Conservation (phyloP, 106 monocot genomes). For the Cymbidium sinense region DNA sequence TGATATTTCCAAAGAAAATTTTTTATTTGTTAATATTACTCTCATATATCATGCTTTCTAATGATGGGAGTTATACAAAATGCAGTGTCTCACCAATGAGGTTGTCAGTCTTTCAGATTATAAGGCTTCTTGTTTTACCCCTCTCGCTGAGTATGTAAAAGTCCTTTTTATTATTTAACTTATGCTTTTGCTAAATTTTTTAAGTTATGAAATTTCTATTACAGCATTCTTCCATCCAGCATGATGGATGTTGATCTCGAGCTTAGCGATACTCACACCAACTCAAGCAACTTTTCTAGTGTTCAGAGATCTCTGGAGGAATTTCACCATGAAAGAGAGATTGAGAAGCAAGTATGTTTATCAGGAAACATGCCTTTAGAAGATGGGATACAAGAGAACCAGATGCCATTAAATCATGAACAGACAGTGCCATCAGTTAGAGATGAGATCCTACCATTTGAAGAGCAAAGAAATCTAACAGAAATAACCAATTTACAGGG, state of each 20-base stretch:
- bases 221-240: slow-evolving; percentile 38
- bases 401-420: background rate
- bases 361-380: background rate
- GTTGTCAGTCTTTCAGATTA: background rate
- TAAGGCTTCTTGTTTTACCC: slow-evolving; percentile 47
- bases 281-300: slow-evolving; percentile 9
- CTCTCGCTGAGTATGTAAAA: slow-evolving; percentile 56
- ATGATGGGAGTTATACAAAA: background rate
- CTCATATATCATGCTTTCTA: background rate
- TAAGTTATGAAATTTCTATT: slow-evolving; percentile 8
- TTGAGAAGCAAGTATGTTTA: slow-evolving; percentile 5
- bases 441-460: slow-evolving; percentile 5
- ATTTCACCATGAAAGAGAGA: background rate
- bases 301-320: slow-evolving; percentile 9
- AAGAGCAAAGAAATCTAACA: slow-evolving; percentile 3
- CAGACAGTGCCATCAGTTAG: background rate
- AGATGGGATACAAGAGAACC: background rate
- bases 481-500: slow-evolving; percentile 4
- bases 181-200: background rate
- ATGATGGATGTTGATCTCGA: slow-evolving; percentile 39
- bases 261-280: slow-evolving; percentile 10
- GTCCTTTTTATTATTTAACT: background rate
- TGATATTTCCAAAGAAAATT: background rate
- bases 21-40: background rate
- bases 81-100: slow-evolving; percentile 23